Evolutionary conservation across 2,329 filamentous ascomycete species (phyloP).

Genomic region (Penicillium griseofulvum): DNA sequence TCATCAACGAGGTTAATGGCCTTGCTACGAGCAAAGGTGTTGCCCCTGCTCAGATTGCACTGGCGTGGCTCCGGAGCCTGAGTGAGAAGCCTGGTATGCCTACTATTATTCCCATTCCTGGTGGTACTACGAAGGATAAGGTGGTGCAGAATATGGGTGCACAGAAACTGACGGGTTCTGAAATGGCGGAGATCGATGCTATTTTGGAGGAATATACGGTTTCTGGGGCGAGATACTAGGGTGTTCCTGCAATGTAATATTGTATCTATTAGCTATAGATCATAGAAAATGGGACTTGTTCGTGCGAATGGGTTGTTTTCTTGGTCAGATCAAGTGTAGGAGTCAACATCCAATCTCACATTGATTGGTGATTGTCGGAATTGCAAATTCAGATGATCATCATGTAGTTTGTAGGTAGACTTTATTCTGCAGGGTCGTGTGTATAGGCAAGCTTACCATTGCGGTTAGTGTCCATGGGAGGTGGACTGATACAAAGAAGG

Average conservation of each 20-base stretch:
- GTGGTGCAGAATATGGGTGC: constrained; percentile 35
- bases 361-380: constrained; percentile 42
- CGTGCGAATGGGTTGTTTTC: background rate
- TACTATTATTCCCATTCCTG: constrained; percentile 39
- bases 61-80: constrained; percentile 50
- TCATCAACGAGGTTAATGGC: constrained; percentile 47
- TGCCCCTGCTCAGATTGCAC: constrained; percentile 48
- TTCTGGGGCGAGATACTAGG: constrained; percentile 30
- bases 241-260: background rate
- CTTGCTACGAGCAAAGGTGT: constrained; percentile 47
- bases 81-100: constrained; percentile 46
- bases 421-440: background rate
- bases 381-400: constrained; percentile 47
- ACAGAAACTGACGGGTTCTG: constrained; percentile 31
- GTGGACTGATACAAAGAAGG: background rate
- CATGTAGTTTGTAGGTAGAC: constrained; percentile 19
- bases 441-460: background rate
- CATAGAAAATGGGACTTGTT: constrained; percentile 6
- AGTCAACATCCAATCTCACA: constrained; percentile 47
- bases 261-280: constrained; percentile 13
- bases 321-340: constrained; percentile 48
- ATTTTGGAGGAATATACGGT: constrained; percentile 50
- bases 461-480: background rate
- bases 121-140: constrained; percentile 37
- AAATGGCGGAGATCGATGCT: constrained; percentile 51